Conservation (phyloP, 2,329 filamentous ascomycete genomes). For the Gnomoniopsis sp. region DNA sequence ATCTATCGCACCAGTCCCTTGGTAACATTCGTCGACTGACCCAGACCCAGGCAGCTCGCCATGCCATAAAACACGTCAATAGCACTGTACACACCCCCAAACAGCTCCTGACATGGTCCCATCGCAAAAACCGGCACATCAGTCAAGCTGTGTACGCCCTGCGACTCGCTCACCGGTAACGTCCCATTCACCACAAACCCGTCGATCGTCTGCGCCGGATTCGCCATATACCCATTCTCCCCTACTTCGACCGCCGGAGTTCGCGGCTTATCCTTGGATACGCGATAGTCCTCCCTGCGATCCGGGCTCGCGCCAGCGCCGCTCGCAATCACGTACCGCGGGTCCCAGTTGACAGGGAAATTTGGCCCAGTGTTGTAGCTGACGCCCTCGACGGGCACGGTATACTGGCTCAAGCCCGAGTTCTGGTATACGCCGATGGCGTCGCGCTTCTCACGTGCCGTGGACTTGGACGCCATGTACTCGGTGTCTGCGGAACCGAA, state of each 20-base stretch:
- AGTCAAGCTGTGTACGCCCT: conserved; percentile 74
- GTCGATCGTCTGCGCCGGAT: conserved; percentile 49
- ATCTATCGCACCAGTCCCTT: background rate
- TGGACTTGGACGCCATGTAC: conserved; percentile 64
- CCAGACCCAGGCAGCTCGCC: conserved; percentile 62
- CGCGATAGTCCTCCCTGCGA: conserved; percentile 70
- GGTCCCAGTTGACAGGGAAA: conserved; percentile 84
- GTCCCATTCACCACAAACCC: conserved; percentile 78
- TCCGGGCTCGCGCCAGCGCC: conserved; percentile 72
- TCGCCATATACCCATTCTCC: conserved; percentile 50
- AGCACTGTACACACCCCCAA: conserved; percentile 68
- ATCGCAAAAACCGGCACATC: conserved; percentile 76
- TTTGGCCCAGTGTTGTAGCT: conserved; percentile 70
- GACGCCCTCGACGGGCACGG: conserved; percentile 51
- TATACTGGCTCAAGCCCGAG: conserved; percentile 75
- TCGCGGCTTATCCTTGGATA: conserved; percentile 65
- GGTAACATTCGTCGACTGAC: conserved; percentile 26
- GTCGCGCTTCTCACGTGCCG: conserved; percentile 69
- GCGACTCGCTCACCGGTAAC: conserved; percentile 56
- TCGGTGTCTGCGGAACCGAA: conserved; percentile 78
- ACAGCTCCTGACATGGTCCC: conserved; percentile 75
- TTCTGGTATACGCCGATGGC: conserved; percentile 72
- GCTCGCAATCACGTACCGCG: conserved; percentile 74
- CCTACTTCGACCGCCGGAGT: conserved; percentile 50
- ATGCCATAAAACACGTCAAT: conserved; percentile 76